phyloP scores from a whole-genome alignment of 306 rosid genomes.

The Cotoneaster glaucophyllus region DNA sequence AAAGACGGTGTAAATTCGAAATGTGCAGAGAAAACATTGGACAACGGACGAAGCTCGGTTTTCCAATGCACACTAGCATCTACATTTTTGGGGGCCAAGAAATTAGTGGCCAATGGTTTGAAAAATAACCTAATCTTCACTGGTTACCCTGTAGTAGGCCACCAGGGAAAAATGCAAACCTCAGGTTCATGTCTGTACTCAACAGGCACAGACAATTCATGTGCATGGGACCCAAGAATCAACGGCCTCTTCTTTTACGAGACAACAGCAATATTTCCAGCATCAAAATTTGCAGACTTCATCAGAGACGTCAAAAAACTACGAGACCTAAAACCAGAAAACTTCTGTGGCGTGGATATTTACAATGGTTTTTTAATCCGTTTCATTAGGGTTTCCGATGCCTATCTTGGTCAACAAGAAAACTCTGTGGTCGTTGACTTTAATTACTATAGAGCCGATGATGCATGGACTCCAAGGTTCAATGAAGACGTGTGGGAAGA shows the following conservation, averaged over 20 bases:
- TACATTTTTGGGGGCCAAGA: constrained; percentile 36
- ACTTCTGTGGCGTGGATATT: constrained; percentile 57
- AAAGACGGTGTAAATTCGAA: not conserved
- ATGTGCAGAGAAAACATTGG: constrained; percentile 44
- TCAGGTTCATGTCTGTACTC: constrained; percentile 73
- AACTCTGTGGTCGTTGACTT: constrained; percentile 71
- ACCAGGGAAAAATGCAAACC: constrained; percentile 61
- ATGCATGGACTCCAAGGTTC: constrained; percentile 50
- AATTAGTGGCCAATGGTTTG: constrained; percentile 53
- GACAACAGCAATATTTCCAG: constrained; percentile 56
- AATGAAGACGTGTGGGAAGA: constrained; percentile 71
- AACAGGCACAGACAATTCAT: constrained; percentile 23
- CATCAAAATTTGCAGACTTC: constrained; percentile 36
- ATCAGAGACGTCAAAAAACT: constrained; percentile 43
- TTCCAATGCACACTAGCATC: constrained; percentile 60
- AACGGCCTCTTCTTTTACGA: constrained; percentile 65
- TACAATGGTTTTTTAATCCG: constrained; percentile 66
- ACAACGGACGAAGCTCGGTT: constrained; percentile 17
- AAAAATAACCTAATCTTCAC: constrained; percentile 50
- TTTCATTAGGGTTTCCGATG: constrained; percentile 47
- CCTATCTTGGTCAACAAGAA: constrained; percentile 61
- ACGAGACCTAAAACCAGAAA: constrained; percentile 39
- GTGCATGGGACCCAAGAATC: constrained; percentile 85
- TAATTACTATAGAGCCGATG: constrained; percentile 53
- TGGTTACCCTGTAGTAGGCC: constrained; percentile 70